Conservation (phyloP, 2,329 filamentous ascomycete genomes). For the Aspergillus felis region DNA sequence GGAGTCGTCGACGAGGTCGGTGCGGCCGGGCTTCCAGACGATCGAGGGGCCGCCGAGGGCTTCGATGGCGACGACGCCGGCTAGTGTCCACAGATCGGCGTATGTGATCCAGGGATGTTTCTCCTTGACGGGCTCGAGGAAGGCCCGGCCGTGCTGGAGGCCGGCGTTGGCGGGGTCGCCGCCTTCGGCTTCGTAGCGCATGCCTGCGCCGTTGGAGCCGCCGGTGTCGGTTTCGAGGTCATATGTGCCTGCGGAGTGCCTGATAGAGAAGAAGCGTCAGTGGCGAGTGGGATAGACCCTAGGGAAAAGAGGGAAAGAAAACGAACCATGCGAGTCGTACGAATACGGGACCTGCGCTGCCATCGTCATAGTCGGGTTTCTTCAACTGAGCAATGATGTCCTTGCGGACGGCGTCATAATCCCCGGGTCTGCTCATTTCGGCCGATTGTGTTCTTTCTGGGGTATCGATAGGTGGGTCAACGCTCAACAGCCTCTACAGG, state of each 20-base stretch:
- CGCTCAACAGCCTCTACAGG: background rate
- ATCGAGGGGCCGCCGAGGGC: constrained; percentile 59
- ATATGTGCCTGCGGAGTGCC: constrained; percentile 64
- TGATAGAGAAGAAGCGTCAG: constrained; percentile 19
- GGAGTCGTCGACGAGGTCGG: constrained; percentile 59
- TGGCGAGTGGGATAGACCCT: background rate
- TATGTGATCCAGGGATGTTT: constrained; percentile 63
- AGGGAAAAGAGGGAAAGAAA: background rate
- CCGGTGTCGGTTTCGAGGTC: constrained; percentile 57
- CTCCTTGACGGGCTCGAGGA: constrained; percentile 60
- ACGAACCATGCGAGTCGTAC: constrained; percentile 60
- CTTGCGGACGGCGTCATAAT: constrained; percentile 49
- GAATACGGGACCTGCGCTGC: constrained; percentile 60
- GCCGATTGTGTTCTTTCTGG: constrained; percentile 18
- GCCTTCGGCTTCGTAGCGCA: constrained; percentile 62
- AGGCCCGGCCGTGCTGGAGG: constrained; percentile 59
- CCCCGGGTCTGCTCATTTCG: constrained; percentile 35
- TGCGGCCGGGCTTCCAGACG: constrained; percentile 55
- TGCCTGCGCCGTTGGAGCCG: constrained; percentile 62
- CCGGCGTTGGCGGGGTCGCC: constrained; percentile 64
- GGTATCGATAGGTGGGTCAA: constrained; percentile 8
- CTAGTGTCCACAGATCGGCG: constrained; percentile 62
- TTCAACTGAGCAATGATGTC: constrained; percentile 53
- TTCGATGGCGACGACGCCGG: constrained; percentile 55
- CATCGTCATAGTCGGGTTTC: constrained; percentile 63